phyloP scores from a whole-genome alignment of 345 rosid species.

The Pelargonium nanum region DNA sequence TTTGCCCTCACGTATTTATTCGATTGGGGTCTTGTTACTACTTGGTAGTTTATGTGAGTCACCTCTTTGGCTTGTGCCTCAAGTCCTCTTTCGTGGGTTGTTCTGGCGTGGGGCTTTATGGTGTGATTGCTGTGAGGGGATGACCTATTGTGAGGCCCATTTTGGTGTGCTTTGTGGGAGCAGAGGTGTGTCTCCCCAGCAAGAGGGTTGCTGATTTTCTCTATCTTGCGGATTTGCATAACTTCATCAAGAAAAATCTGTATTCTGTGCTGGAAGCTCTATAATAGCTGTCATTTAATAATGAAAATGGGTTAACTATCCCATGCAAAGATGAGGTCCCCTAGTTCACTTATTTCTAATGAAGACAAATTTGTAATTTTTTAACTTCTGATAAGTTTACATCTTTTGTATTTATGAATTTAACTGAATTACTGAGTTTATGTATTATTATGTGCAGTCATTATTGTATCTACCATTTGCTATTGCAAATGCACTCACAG shows the following conservation, averaged over 20 bases:
- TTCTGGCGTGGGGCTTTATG: no score
- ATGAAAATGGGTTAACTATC: no score
- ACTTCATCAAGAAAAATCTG: neutral
- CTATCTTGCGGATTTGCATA: neutral
- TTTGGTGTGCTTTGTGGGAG: no score
- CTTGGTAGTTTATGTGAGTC: no score
- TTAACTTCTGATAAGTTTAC: neutral
- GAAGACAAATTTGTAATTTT: no score
- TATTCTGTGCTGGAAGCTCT: neutral
- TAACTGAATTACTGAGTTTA: conserved; percentile 5
- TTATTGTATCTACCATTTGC: conserved; percentile 87
- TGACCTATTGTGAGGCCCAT: no score
- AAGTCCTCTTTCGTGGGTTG: no score
- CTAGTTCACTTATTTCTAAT: neutral
- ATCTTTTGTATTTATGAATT: neutral
- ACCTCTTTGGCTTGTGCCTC: no score
- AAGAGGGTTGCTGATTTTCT: neutral
- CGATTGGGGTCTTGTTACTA: no score
- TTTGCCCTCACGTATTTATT: no score
- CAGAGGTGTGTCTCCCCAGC: no score
- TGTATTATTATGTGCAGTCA: conserved; percentile 42
- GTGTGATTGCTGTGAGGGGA: no score
- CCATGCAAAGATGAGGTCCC: neutral
- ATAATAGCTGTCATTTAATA: neutral
- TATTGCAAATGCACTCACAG: conserved; percentile 85